Conservation (phyloP, 2,329 filamentous ascomycete genomes). For the Pezicula carpinea region DNA sequence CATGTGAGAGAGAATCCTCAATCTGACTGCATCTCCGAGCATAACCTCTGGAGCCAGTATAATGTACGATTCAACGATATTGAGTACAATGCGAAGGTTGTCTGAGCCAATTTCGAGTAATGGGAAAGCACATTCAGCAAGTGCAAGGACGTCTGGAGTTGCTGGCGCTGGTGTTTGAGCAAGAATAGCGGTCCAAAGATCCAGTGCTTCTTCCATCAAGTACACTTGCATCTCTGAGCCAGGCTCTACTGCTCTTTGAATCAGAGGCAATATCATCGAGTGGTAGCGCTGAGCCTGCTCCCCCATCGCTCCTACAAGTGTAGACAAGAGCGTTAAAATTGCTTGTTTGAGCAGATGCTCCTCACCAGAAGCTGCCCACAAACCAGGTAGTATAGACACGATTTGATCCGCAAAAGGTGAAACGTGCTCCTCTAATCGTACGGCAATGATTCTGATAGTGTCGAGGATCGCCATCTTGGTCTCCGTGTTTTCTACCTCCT, state of each 20-base stretch:
- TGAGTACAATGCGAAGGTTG: conserved; percentile 56
- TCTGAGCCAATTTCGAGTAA: conserved; percentile 63
- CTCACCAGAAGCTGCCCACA: conserved; percentile 77
- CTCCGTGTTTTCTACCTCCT: conserved; percentile 76
- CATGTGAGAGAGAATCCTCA: conserved; percentile 44
- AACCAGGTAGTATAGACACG: conserved; percentile 69
- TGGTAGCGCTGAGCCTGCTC: conserved; percentile 75
- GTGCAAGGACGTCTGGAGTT: conserved; percentile 54
- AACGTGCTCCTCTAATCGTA: conserved; percentile 72
- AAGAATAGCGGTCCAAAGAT: conserved; percentile 78
- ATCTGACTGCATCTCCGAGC: conserved; percentile 51
- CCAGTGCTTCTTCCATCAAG: conserved; percentile 85
- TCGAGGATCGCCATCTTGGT: conserved; percentile 88
- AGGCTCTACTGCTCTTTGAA: conserved; percentile 73
- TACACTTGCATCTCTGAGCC: conserved; percentile 73
- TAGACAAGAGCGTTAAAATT: conserved; percentile 78
- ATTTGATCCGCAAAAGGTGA: conserved; percentile 71
- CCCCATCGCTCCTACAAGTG: conserved; percentile 83
- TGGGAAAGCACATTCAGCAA: conserved; percentile 60
- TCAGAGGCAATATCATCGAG: conserved; percentile 72
- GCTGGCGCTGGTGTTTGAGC: conserved; percentile 59
- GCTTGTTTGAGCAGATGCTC: conserved; percentile 93
- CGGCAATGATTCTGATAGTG: conserved; percentile 76
- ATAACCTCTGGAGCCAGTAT: conserved; percentile 65
- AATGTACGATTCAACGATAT: conserved; percentile 67